Conservation (phyloP, 257 asterid genomes). For the Solanum corneliomulleri region DNA sequence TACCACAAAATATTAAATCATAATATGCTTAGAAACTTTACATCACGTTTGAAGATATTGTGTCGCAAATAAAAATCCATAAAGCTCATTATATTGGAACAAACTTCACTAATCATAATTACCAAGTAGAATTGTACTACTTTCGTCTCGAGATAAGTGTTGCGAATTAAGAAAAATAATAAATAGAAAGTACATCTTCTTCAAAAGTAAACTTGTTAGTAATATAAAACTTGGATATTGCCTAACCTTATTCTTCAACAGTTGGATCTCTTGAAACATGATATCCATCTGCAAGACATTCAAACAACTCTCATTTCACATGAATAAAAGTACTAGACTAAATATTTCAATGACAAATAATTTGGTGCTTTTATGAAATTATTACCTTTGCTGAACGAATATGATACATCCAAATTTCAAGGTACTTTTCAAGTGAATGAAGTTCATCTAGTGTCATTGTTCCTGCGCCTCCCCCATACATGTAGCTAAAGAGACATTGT, state of each 20-base stretch:
- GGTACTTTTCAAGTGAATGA: conserved; percentile 62
- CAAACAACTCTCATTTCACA: neutral
- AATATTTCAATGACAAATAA: neutral
- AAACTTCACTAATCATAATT: neutral
- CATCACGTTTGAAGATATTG: neutral
- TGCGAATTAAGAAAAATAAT: neutral
- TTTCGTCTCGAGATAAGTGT: neutral
- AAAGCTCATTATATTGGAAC: neutral
- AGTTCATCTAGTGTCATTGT: conserved; percentile 59
- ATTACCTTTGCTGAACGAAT: conserved; percentile 80
- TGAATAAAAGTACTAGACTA: neutral
- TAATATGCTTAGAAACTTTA: neutral
- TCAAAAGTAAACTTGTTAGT: neutral
- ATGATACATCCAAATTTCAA: conserved; percentile 62
- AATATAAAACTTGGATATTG: neutral
- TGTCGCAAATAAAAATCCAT: neutral
- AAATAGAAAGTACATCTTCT: neutral
- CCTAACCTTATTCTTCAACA: conserved; percentile 67
- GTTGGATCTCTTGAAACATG: conserved; percentile 78
- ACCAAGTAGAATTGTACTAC: neutral
- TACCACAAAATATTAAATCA: neutral
- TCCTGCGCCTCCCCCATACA: conserved; percentile 69
- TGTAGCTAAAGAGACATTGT: conserved; percentile 26
- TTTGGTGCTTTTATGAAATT: neutral
- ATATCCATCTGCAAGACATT: conserved; percentile 52